phyloP scores from a whole-genome alignment of 768 basidiomycete genomes.

The Russula sp. region DNA sequence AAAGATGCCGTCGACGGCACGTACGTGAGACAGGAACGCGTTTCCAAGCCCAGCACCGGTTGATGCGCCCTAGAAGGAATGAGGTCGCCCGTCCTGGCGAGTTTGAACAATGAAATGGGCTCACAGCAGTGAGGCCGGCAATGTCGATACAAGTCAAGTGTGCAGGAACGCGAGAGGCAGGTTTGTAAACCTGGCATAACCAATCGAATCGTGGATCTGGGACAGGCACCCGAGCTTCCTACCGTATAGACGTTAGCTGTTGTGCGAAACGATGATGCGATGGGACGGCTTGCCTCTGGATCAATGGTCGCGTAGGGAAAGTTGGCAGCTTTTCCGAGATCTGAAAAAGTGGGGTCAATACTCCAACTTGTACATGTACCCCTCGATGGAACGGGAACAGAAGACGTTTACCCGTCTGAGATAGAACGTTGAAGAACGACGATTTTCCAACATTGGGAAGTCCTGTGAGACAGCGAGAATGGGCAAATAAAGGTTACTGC shows the following conservation, averaged over 20 bases:
- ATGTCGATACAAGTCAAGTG: slow-evolving; percentile 98
- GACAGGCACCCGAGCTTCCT: slow-evolving; percentile 91
- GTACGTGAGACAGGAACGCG: slow-evolving; percentile 94
- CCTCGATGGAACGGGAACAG: slow-evolving; percentile 15
- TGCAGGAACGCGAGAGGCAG: slow-evolving; percentile 80
- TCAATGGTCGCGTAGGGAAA: slow-evolving; percentile 95
- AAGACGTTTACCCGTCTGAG: slow-evolving; percentile 66
- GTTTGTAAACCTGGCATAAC: slow-evolving; percentile 89
- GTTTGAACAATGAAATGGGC: slow-evolving; percentile 27
- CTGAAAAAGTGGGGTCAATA: slow-evolving; percentile 34
- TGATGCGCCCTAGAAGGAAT: slow-evolving; percentile 68
- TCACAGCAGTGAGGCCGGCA: slow-evolving; percentile 89
- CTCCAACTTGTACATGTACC: neutral
- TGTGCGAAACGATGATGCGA: neutral
- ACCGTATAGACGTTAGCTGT: slow-evolving; percentile 1
- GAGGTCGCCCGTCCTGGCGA: slow-evolving; percentile 11
- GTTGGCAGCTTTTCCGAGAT: slow-evolving; percentile 92
- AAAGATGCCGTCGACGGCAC: slow-evolving; percentile 98
- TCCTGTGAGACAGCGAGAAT: slow-evolving; percentile 39
- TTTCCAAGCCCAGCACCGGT: slow-evolving; percentile 98
- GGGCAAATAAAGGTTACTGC: too few species aligned
- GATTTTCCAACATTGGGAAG: slow-evolving; percentile 98
- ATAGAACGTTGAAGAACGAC: slow-evolving; percentile 97
- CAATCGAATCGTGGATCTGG: slow-evolving; percentile 93
- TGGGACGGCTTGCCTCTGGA: slow-evolving; percentile 49